phyloP scores from a whole-genome alignment of 257 asterid genomes.

The Knoxia roxburghii region DNA sequence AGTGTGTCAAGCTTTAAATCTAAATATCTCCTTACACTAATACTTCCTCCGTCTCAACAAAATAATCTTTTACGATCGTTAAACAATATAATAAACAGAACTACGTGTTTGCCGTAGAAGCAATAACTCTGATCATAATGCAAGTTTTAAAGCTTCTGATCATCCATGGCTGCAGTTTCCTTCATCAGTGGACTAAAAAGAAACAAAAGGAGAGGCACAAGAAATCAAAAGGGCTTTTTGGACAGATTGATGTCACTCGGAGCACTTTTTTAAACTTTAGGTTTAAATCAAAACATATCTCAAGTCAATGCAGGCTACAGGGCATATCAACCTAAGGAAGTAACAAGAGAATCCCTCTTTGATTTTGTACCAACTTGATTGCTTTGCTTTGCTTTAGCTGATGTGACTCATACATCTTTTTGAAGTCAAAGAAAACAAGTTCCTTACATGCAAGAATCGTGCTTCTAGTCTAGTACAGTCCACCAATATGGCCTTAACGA shows the following conservation, averaged over 20 bases:
- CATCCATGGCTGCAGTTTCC: neutral
- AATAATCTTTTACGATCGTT: no score
- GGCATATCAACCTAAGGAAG: conserved; percentile 4
- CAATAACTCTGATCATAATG: neutral
- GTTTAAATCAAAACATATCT: neutral
- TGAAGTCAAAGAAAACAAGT: conserved; percentile 1
- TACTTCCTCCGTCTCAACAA: no score
- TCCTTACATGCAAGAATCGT: neutral
- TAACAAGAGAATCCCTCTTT: no score
- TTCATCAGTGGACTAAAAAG: neutral
- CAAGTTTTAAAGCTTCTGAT: no score
- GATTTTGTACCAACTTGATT: neutral
- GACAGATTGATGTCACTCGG: neutral
- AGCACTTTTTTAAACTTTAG: neutral
- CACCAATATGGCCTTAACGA: conserved; percentile 12
- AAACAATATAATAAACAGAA: no score
- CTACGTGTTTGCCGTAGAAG: no score
- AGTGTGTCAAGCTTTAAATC: neutral
- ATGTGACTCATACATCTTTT: conserved; percentile 2
- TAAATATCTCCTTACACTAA: neutral
- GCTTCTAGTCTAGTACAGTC: conserved; percentile 3
- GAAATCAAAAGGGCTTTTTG: neutral
- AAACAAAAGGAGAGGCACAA: neutral
- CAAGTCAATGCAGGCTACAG: neutral
- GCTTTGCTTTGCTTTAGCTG: neutral